Evolutionary conservation across 305 asterid genomes (phyloP).

Genomic region (Rubia tinctorum): DNA sequence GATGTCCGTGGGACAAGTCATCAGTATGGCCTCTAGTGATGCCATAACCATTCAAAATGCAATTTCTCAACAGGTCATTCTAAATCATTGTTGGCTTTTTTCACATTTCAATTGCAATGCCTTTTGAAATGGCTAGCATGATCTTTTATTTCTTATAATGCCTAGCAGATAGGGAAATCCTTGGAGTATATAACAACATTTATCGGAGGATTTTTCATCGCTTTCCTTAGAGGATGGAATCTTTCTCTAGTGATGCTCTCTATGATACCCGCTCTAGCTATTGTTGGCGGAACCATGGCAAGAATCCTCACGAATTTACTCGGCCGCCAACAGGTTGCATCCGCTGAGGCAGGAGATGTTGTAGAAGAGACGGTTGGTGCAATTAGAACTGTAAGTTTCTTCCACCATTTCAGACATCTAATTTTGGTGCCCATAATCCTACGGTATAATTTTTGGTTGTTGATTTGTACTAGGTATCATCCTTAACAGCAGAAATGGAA

Average conservation of each 20-base stretch:
- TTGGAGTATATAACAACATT: slow-evolving; percentile 25
- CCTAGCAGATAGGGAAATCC: slow-evolving; percentile 26
- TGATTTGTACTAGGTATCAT: slow-evolving; percentile 25
- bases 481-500: slow-evolving; percentile 26
- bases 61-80: slow-evolving; percentile 31
- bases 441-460: not conserved
- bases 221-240: slow-evolving; percentile 33
- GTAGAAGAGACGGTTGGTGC: slow-evolving; percentile 28
- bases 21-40: no score
- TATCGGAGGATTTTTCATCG: slow-evolving; percentile 24
- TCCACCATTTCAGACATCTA: not conserved
- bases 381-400: slow-evolving; percentile 25
- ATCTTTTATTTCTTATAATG: no score
- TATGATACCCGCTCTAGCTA: slow-evolving; percentile 18
- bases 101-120: not conserved
- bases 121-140: not conserved
- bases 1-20: no score
- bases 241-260: slow-evolving; percentile 26
- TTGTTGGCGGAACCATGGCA: slow-evolving; percentile 21
- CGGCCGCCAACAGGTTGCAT: slow-evolving; percentile 14
- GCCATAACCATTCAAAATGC: slow-evolving; percentile 40
- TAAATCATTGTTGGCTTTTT: not conserved
- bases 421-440: no score
- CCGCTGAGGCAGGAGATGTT: slow-evolving; percentile 27
- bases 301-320: slow-evolving; percentile 12